Base-by-base conservation (phyloP, 2,329 filamentous ascomycete genomes). In the Pseudonectria buxi region DNA sequence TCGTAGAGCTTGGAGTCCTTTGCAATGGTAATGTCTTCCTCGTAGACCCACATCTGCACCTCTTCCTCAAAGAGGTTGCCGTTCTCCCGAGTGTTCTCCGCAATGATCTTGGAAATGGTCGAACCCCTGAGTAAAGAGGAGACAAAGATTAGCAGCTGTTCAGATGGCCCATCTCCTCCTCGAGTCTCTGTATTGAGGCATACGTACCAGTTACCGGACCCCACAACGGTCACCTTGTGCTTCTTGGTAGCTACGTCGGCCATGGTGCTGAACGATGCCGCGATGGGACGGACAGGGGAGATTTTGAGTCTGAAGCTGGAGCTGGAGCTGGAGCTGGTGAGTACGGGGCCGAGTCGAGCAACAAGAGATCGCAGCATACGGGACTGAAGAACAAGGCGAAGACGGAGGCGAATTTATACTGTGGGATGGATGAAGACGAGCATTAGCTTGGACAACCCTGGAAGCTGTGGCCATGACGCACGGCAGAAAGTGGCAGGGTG, bases 1-100 rank as follows among this genome's bases (percentile, higher is more conserved):
- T 84, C 72, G 70, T 87, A 88, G 65, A 87, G 74, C 49, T 77
- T 78, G 32, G 85, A 90, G 45, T 74, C 72, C 52, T 81, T 72
- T 10, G 84, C 66, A 28, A 95, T 70, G 36, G 76, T 75, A 45
- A 95, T 81, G 15, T 94, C 77, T 63, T 98, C 92, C 65, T 98
- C 92, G 58, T 80, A 95, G 55, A 98, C 94, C 92, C 92, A 98
- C 92, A 98, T 96, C 65, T 94, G 86, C 34, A 98, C 88, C 43
- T 87, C 72, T 59, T 82, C 70, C 56, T 96, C 86, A 58, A 96
- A 98, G 29, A 95, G 58, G 22, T 87, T 75, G 9, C 80, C 73
- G 64, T 95, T 72, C 46, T 74, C 79, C 43, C 75, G 78, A 26
- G 87, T 84, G 67, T 94, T 98, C 64, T 98, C 90, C 50, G 89